A percentile compares a stretch with the other conserved stretches of the same genome.
Evolutionary conservation across 192 early-diverging fungal genomes (phyloP).

Genomic region (Entomortierella chlamydospora): DNA sequence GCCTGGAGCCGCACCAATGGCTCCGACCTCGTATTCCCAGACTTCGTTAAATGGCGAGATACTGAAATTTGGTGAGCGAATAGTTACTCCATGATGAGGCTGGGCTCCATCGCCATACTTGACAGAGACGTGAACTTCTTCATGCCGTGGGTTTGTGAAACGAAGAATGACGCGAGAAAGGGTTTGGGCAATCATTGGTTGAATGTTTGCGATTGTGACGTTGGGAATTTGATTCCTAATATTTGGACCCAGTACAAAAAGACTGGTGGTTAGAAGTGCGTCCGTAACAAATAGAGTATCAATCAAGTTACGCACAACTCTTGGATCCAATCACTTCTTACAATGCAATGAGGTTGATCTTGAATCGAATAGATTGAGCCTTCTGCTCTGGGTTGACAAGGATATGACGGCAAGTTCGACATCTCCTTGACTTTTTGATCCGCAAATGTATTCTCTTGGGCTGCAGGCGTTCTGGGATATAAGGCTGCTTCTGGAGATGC

Average conservation of each 20-base stretch:
- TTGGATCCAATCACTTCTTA: conserved; percentile 52
- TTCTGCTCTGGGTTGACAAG: conserved; percentile 94
- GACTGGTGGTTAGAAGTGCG: not conserved
- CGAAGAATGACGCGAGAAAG: conserved; percentile 68
- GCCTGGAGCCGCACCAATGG: conserved; percentile 33
- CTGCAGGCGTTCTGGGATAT: conserved; percentile 65
- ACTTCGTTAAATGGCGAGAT: conserved; percentile 82
- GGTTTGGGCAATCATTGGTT: conserved; percentile 55
- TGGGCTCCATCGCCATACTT: conserved; percentile 53
- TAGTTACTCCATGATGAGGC: conserved; percentile 56
- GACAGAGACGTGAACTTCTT: conserved; percentile 73
- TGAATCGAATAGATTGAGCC: conserved; percentile 87
- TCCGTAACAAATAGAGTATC: not conserved
- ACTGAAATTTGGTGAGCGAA: conserved; percentile 73
- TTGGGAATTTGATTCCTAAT: conserved; percentile 80
- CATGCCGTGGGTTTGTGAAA: conserved; percentile 86
- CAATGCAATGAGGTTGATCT: conserved; percentile 90
- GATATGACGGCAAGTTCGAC: conserved; percentile 88
- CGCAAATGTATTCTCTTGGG: conserved; percentile 90
- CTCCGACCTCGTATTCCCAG: conserved; percentile 77
- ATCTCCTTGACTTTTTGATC: conserved; percentile 88
- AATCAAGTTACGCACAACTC: too few species aligned
- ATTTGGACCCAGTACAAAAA: conserved; percentile 10
- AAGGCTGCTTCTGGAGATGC: conserved; percentile 74
- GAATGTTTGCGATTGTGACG: conserved; percentile 72